phyloP scores from a whole-genome alignment of 148 eudicot species.

The Chenopodium album region DNA sequence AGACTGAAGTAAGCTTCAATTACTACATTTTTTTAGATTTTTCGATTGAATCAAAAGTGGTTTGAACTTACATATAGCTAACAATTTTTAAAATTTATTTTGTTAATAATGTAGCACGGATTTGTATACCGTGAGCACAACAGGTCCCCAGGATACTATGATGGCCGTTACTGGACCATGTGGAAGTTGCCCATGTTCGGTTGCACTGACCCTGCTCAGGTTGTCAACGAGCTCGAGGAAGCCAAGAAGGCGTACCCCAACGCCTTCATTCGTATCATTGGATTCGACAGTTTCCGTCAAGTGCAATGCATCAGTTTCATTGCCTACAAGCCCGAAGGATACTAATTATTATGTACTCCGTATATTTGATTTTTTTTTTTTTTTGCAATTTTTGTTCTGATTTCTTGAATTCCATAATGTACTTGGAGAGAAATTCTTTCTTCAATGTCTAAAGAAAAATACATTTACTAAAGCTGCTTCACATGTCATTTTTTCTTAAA shows the following conservation, averaged over 20 bases:
- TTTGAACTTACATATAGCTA: not conserved
- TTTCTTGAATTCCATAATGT: too few species aligned
- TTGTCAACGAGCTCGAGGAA: constrained; percentile 36
- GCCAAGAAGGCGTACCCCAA: constrained; percentile 44
- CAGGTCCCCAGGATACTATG: constrained; percentile 50
- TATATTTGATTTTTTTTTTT: too few species aligned
- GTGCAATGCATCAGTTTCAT: constrained; percentile 64
- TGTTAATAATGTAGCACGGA: constrained; percentile 20
- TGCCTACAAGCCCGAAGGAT: constrained; percentile 40
- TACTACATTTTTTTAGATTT: too few species aligned
- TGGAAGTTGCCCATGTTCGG: constrained; percentile 65
- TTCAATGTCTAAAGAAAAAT: too few species aligned
- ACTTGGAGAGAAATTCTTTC: too few species aligned
- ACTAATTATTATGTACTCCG: not conserved
- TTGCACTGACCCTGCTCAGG: constrained; percentile 46
- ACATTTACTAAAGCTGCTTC: too few species aligned
- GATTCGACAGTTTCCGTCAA: constrained; percentile 54
- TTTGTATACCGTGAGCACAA: constrained; percentile 50
- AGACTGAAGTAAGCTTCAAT: constrained; percentile 30
- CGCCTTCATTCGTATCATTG: constrained; percentile 45
- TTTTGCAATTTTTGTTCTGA: too few species aligned
- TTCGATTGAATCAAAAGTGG: not conserved
- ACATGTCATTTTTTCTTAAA: too few species aligned
- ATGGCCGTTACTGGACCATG: constrained; percentile 67
- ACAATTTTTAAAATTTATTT: not conserved